These are phyloP conservation scores for Globisporangium acanthophoron DNA, from an alignment of 352 stramenopile species.

Conservation along the genomic window DNA sequence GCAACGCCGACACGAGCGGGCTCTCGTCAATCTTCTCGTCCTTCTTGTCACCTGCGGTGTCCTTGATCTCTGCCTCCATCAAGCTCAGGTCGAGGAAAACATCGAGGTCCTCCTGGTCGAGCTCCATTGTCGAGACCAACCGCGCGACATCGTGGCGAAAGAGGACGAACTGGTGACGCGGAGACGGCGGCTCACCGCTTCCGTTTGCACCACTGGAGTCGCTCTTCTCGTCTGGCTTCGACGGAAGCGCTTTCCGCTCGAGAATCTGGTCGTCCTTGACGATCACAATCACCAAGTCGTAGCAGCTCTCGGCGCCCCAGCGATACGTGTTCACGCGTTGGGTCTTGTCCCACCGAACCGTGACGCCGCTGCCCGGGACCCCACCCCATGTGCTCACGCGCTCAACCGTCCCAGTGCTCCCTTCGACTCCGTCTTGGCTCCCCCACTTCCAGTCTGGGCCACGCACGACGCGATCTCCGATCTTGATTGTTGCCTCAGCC, in stretches of 20 bases:
- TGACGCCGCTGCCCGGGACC: slow-evolving; percentile 70
- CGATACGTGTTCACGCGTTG: slow-evolving; percentile 81
- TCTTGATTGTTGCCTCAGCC: slow-evolving; percentile 23
- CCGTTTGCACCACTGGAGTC: slow-evolving; percentile 10
- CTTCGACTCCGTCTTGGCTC: slow-evolving; percentile 66
- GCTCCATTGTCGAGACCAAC: slow-evolving; percentile 40
- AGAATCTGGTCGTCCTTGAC: slow-evolving; percentile 42
- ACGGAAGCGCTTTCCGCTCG: slow-evolving; percentile 46
- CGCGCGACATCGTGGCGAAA: slow-evolving; percentile 46
- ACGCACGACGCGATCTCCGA: slow-evolving; percentile 68
- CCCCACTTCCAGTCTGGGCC: slow-evolving; percentile 82
- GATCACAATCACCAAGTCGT: slow-evolving; percentile 65
- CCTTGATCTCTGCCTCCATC: slow-evolving; percentile 10
- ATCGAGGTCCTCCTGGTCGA: slow-evolving; percentile 47
- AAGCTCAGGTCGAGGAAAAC: slow-evolving; percentile 45
- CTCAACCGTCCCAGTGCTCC: slow-evolving; percentile 59
- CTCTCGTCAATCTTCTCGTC: slow-evolving; percentile 13
- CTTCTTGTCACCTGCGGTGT: background rate
- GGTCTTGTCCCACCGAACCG: slow-evolving; percentile 78
- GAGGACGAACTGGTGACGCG: slow-evolving; percentile 60
- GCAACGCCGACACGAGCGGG: slow-evolving; percentile 35
- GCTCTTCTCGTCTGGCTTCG: slow-evolving; percentile 12
- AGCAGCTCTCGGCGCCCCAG: slow-evolving; percentile 73
- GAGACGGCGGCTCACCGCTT: slow-evolving; percentile 16
- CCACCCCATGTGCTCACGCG: slow-evolving; percentile 75